Evolutionary conservation across 805 yeast species (phyloP), one percentile per base, ranked within the genome.

Genomic region (Priceomyces fermenticarens): DNA sequence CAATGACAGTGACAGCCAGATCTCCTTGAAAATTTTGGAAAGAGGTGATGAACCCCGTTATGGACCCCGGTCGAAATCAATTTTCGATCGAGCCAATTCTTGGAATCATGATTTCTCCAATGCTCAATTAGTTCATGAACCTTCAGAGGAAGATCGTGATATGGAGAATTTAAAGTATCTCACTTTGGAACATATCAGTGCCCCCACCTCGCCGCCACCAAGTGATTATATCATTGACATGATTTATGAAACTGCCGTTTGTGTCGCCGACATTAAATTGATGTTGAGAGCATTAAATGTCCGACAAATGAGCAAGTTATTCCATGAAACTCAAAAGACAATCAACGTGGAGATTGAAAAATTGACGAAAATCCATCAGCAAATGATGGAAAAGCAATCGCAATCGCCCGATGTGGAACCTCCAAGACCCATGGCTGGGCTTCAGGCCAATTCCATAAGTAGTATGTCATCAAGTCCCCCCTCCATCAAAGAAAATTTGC

Each of bases 241-340:
- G 35, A 74, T 85, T 33, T 78, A 77, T 51, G 87, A 85, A 47
- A 64, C 78, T 3, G 81, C 84, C 0, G 77, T 81, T 0, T 57
- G 82, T 32, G 78, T 78, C 0, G 75, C 81, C 44, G 91, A 85
- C 53, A 67, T 80, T 62, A 80, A 81, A 50, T 58, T 85, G 44
- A 72, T 83, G 72, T 52, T 81, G 35, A 63, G 85, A 40, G 72
- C 82, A 0, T 57, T 71, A 43, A 80, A 81, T 53, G 79, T 72
- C 1, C 57, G 76, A 36, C 78, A 75, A 39, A 75, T 80, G 76
- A 60, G 75, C 11, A 55, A 57, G 17, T 58, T 63, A 10, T 54
- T 74, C 31, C 52, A 47, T n/a, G 47, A 56, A 26, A 68, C 64
- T 36, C 62, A 57, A 29, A 39, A 37, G 10, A 65, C 65, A 5